Evolutionary conservation across 208 protist genomes (phyloP), one percentile per base, ranked within the genome.

Genomic region (Leishmania tarentolae): DNA sequence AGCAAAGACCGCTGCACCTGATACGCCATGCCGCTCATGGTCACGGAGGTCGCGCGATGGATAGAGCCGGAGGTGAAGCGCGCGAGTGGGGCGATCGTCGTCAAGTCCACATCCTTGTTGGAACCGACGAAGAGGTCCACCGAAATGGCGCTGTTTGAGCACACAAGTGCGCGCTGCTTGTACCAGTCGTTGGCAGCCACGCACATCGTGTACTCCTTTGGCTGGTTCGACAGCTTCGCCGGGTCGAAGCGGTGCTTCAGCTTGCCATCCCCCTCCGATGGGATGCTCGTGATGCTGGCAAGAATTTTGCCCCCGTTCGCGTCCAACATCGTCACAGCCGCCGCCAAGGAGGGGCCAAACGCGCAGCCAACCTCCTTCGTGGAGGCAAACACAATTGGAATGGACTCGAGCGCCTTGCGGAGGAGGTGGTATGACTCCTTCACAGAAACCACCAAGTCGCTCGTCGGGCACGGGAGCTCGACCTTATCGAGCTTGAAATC

Each of bases 101-200:
- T 88, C 50, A 98, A 80, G 80, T 99, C 98, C 21, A 94, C 79
- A 69, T 98, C 97, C 24, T 91, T 86, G 57, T 71, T 76, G 3
- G 83, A 87, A 24, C 89, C 87, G 63, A 93, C 95, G 70, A 98
- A 75, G 71, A 99, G 91, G 84, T 99, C 98, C 31, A 99, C 87
- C 52, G 94, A 97, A 61, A 99, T 93, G 78, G 98, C 97, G 75
- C 92, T 92, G 44, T 92, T 91, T 1, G 93, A 96, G 85, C 95
- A 99, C 28, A 93, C 95, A 40, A 99, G 80, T 0, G 98, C 98
- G 21, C 97, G 89, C 61, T 98, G 91, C 87, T 99, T 99, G 91
- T 99, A 99, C 91, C 98, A 99, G 76, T 99, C 94, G 76, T 83
- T 96, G 9, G 88, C 95, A 19, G 98, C 92, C 56, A 91, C 77